A percentile compares a stretch with the other conserved stretches of the same genome.
Conservation (phyloP, 1,139 yeast species). For the Sugiyamaella xylanicola region DNA sequence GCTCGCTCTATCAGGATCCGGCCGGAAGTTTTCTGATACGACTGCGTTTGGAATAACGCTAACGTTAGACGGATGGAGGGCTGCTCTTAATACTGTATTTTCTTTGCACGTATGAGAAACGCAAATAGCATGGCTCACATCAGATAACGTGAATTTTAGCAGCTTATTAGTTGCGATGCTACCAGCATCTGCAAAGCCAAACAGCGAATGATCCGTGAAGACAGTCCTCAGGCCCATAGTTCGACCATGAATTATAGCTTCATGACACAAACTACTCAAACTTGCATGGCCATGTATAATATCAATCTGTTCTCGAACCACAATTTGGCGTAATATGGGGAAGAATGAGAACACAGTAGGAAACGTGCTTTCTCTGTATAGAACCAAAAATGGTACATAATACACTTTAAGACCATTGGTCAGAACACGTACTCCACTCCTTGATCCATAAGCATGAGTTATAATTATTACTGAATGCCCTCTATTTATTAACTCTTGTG, state of each 20-base stretch:
- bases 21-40: slow-evolving; percentile 76
- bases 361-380: slow-evolving; percentile 79
- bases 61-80: slow-evolving; percentile 73
- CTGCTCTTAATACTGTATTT: slow-evolving; percentile 86
- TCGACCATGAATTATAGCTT: slow-evolving; percentile 84
- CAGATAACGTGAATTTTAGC: slow-evolving; percentile 79
- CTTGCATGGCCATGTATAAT: slow-evolving; percentile 97
- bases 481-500: slow-evolving; percentile 72
- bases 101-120: slow-evolving; percentile 97
- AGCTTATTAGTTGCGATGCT: slow-evolving; percentile 85
- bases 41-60: slow-evolving; percentile 98
- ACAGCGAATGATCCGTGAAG: slow-evolving; percentile 92
- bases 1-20: slow-evolving; percentile 47
- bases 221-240: slow-evolving; percentile 93
- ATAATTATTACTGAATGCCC: slow-evolving; percentile 93
- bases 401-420: slow-evolving; percentile 93
- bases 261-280: slow-evolving; percentile 82
- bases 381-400: slow-evolving; percentile 78
- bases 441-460: slow-evolving; percentile 82
- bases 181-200: slow-evolving; percentile 88
- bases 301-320: slow-evolving; percentile 80
- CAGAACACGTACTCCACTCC: slow-evolving; percentile 78
- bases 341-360: slow-evolving; percentile 90
- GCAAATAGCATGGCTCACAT: slow-evolving; percentile 89
- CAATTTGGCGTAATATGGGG: slow-evolving; percentile 81